A percentile compares a stretch with the other conserved stretches of the same genome.
Evolutionary conservation across 129 eudicot genomes (phyloP).

Genomic region (Flaveria ramosissima): DNA sequence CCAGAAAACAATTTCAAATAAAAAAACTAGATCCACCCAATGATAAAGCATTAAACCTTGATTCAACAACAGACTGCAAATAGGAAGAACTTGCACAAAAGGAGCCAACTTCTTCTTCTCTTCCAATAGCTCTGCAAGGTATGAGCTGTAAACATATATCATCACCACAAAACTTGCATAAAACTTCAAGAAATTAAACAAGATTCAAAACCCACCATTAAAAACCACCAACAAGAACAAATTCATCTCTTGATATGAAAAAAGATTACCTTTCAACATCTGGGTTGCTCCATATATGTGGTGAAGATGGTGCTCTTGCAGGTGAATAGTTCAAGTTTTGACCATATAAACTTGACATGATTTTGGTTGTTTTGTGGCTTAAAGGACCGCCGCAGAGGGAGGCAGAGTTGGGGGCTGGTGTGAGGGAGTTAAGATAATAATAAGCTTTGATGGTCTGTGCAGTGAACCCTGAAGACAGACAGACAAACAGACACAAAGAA

Average conservation of each 20-base stretch:
- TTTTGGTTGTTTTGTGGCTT: neutral
- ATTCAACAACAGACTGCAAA: conserved; percentile 35
- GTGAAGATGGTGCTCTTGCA: conserved; percentile 67
- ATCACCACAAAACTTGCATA: conserved; percentile 17
- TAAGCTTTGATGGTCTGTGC: conserved; percentile 30
- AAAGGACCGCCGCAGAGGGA: no score
- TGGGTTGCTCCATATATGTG: conserved; percentile 64
- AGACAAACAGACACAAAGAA: conserved; percentile 2
- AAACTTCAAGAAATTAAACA: conserved; percentile 14
- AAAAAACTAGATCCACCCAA: conserved; percentile 34
- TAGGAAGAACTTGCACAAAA: conserved; percentile 38
- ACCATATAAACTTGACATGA: conserved; percentile 73
- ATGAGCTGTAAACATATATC: conserved; percentile 30
- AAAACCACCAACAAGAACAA: neutral
- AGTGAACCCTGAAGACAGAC: conserved; percentile 31
- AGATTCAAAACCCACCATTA: conserved; percentile 3
- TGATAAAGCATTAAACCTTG: conserved; percentile 28
- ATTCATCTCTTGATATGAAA: neutral
- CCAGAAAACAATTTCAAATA: neutral
- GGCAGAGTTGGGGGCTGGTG: no score
- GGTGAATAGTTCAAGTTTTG: conserved; percentile 73
- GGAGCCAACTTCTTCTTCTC: conserved; percentile 38
- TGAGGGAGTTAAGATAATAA: conserved; percentile 30
- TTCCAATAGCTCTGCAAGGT: conserved; percentile 44
- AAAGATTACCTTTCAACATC: conserved; percentile 60